Percentiles rank a stretch among this genome's conserved stretches.
phyloP scores from a whole-genome alignment of 2,329 filamentous ascomycete species.

The Sporothrix phasma region DNA sequence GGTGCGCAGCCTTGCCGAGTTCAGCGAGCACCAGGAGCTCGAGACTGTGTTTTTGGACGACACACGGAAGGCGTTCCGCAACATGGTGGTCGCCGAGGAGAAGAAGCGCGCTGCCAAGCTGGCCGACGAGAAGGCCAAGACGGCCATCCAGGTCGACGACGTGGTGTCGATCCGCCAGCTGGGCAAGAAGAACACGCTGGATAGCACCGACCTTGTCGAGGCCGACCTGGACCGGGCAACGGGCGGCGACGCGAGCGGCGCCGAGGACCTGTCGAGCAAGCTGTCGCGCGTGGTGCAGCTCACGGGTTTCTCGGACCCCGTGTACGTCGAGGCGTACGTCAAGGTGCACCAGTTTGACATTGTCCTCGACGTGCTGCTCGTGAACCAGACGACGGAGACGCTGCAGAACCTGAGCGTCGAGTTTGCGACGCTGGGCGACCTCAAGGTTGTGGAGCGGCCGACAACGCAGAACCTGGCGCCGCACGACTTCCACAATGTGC shows the following conservation, averaged over 20 bases:
- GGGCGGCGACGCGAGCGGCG: slow-evolving; percentile 65
- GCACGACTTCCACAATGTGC: slow-evolving; percentile 95
- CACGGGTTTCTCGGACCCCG: slow-evolving; percentile 94
- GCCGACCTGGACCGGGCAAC: slow-evolving; percentile 89
- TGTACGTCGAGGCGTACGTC: slow-evolving; percentile 98
- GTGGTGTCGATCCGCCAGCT: slow-evolving; percentile 88
- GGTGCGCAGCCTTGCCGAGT: slow-evolving; percentile 84
- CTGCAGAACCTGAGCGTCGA: slow-evolving; percentile 95
- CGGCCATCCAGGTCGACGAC: slow-evolving; percentile 90
- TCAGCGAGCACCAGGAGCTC: slow-evolving; percentile 78
- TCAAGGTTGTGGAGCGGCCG: slow-evolving; percentile 94
- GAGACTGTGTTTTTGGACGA: slow-evolving; percentile 91
- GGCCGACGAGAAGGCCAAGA: slow-evolving; percentile 85
- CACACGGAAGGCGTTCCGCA: slow-evolving; percentile 88
- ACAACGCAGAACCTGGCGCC: slow-evolving; percentile 92
- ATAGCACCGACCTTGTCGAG: slow-evolving; percentile 77
- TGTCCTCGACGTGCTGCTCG: slow-evolving; percentile 86
- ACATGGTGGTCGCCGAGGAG: slow-evolving; percentile 95
- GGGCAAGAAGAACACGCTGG: slow-evolving; percentile 76
- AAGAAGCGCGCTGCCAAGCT: slow-evolving; percentile 96
- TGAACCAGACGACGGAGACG: slow-evolving; percentile 95
- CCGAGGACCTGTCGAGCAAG: slow-evolving; percentile 86
- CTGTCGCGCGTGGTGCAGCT: slow-evolving; percentile 93
- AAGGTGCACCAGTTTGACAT: slow-evolving; percentile 99
- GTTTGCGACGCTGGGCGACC: slow-evolving; percentile 93